Evolutionary conservation across 805 yeast species (phyloP).

Genomic region (Ascoidea rubescens): DNA sequence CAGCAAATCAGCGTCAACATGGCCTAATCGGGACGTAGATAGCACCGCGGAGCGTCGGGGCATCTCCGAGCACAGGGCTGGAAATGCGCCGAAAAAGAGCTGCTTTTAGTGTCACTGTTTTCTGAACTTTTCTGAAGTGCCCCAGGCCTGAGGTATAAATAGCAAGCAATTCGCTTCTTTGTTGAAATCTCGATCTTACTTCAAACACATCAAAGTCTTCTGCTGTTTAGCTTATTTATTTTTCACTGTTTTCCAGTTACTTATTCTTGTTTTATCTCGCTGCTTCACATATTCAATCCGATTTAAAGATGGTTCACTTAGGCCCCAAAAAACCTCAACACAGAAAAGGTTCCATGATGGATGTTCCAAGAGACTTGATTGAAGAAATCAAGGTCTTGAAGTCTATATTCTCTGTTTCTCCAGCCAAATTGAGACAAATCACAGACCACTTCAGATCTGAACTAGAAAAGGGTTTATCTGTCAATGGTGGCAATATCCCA

Average conservation of each 20-base stretch:
- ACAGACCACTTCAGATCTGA: constrained; percentile 67
- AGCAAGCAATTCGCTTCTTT: too few species aligned
- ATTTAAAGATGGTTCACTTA: constrained; percentile 55
- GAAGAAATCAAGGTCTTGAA: constrained; percentile 47
- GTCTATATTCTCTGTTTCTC: constrained; percentile 44
- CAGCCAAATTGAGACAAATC: constrained; percentile 46
- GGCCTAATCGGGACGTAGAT: too few species aligned
- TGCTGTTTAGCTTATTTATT: background rate
- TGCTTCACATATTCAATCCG: background rate
- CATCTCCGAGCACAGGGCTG: too few species aligned
- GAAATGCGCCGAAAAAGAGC: too few species aligned
- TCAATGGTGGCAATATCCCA: constrained; percentile 76
- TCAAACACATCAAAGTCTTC: background rate
- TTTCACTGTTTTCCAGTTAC: background rate
- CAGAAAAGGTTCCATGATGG: constrained; percentile 58
- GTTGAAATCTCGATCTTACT: background rate
- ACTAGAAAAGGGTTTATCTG: constrained; percentile 66
- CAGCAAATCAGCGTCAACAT: too few species aligned
- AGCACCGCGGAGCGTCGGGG: too few species aligned
- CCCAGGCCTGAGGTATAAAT: too few species aligned
- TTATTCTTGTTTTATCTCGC: background rate
- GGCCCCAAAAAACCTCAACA: constrained; percentile 77
- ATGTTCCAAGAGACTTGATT: constrained; percentile 50
- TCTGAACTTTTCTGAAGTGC: too few species aligned
- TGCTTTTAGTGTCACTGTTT: too few species aligned